Evolutionary conservation across 352 stramenopile species (phyloP).

Genomic region (Phytophthora colocasiae): DNA sequence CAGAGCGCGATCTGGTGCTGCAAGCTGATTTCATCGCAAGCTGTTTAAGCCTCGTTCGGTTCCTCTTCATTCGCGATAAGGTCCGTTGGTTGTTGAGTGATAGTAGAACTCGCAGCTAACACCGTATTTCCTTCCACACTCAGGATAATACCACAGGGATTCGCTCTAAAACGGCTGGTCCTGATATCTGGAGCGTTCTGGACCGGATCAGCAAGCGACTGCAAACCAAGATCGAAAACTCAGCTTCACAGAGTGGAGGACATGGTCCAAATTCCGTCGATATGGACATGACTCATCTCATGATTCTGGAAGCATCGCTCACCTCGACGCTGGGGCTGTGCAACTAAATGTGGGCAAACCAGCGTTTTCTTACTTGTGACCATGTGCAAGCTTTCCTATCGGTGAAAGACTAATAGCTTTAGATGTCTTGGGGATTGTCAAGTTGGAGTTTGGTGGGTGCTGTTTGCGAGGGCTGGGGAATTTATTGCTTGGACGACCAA

Average conservation of each 20-base stretch:
- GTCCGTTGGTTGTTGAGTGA: conserved; percentile 25
- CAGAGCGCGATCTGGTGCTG: conserved; percentile 65
- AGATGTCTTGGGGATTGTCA: neutral
- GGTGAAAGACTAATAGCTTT: conserved; percentile 16
- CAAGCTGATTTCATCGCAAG: conserved; percentile 73
- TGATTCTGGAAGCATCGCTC: conserved; percentile 59
- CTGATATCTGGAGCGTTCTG: conserved; percentile 26
- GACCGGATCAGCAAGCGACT: conserved; percentile 42
- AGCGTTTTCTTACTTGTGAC: conserved; percentile 2
- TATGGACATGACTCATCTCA: conserved; percentile 40
- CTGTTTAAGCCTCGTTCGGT: conserved; percentile 68
- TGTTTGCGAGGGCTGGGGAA: neutral
- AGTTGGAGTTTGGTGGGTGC: neutral
- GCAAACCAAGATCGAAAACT: conserved; percentile 40
- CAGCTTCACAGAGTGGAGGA: conserved; percentile 9
- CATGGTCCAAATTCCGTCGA: conserved; percentile 7
- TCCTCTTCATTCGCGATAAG: conserved; percentile 72
- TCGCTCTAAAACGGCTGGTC: conserved; percentile 15
- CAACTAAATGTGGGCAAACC: conserved; percentile 9
- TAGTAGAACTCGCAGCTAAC: neutral
- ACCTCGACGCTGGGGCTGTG: conserved; percentile 42
- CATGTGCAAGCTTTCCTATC: conserved; percentile 6
- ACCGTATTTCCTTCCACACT: neutral
- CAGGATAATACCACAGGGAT: conserved; percentile 49
- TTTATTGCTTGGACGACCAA: conserved; percentile 1